These are phyloP conservation scores for Suillus weaverae DNA, from an alignment of 768 basidiomycete species.

Conservation along the genomic window DNA sequence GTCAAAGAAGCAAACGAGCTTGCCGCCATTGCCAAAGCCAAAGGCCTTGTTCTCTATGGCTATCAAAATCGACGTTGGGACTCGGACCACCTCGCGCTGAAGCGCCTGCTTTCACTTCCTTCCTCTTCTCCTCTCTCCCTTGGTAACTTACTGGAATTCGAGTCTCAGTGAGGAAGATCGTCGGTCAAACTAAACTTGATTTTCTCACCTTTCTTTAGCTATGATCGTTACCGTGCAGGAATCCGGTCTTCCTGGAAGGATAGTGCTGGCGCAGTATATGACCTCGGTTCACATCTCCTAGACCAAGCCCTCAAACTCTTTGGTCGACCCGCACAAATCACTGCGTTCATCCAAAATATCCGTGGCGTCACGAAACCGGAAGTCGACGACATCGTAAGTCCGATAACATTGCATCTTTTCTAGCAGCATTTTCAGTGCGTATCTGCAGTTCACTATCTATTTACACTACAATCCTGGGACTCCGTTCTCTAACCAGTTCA, in stretches of 20 bases:
- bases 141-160: conserved; percentile 68
- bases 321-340: conserved; percentile 67
- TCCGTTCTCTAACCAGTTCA: conserved; percentile 52
- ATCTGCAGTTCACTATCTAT: conserved; percentile 50
- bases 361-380: conserved; percentile 63
- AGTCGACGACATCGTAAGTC: conserved; percentile 65
- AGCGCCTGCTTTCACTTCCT: conserved; percentile 55
- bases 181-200: not conserved
- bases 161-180: conserved; percentile 58
- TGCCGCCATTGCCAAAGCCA: conserved; percentile 54
- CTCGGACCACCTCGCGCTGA: conserved; percentile 71
- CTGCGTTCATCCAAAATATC: conserved; percentile 69
- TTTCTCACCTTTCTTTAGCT: conserved; percentile 40
- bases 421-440: not conserved
- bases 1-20: conserved; percentile 60
- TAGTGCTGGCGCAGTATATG: conserved; percentile 65
- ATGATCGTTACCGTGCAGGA: conserved; percentile 68
- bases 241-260: conserved; percentile 84
- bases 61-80: conserved; percentile 81
- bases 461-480: conserved; percentile 48
- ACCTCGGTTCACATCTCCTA: conserved; percentile 79
- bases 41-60: conserved; percentile 63
- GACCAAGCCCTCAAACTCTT: conserved; percentile 78
- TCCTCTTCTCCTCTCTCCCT: conserved; percentile 51
- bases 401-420: not conserved